phyloP scores from a whole-genome alignment of 1,139 yeast genomes.

The Meyerozyma guilliermondii region DNA sequence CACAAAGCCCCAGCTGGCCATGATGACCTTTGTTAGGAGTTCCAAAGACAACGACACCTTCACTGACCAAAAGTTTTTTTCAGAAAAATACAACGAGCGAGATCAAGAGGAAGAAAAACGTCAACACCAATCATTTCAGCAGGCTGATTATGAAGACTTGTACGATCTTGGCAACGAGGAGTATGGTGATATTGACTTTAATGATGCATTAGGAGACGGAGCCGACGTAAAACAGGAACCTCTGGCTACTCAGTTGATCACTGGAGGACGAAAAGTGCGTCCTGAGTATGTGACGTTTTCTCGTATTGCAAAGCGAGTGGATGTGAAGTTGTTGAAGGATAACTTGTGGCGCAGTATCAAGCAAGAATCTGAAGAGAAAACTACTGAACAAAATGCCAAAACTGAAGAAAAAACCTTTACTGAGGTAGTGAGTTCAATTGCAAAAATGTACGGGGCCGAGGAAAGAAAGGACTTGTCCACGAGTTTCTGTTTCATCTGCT shows the following conservation, averaged over 20 bases:
- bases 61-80: constrained; percentile 75
- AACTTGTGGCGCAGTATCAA: constrained; percentile 71
- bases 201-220: constrained; percentile 36
- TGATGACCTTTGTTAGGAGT: constrained; percentile 26
- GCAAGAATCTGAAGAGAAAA: constrained; percentile 9
- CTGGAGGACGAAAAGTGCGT: constrained; percentile 39
- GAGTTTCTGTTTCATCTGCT: constrained; percentile 80
- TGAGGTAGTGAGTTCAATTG: constrained; percentile 44
- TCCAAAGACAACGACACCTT: constrained; percentile 14
- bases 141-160: constrained; percentile 41
- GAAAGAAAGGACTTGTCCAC: constrained; percentile 66
- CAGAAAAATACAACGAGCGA: constrained; percentile 52
- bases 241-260: constrained; percentile 24
- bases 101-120: constrained; percentile 32
- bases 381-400: not conserved
- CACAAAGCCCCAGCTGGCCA: constrained; percentile 54
- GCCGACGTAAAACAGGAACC: constrained; percentile 17
- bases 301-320: constrained; percentile 78
- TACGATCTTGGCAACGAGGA: constrained; percentile 36
- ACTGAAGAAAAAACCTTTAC: constrained; percentile 30
- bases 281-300: constrained; percentile 73
- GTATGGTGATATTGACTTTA: constrained; percentile 40
- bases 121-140: constrained; percentile 36
- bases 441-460: constrained; percentile 48
- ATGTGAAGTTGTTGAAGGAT: constrained; percentile 72